phyloP scores from a whole-genome alignment of 2,329 filamentous ascomycete species.

The Hymenoscyphus linearis region DNA sequence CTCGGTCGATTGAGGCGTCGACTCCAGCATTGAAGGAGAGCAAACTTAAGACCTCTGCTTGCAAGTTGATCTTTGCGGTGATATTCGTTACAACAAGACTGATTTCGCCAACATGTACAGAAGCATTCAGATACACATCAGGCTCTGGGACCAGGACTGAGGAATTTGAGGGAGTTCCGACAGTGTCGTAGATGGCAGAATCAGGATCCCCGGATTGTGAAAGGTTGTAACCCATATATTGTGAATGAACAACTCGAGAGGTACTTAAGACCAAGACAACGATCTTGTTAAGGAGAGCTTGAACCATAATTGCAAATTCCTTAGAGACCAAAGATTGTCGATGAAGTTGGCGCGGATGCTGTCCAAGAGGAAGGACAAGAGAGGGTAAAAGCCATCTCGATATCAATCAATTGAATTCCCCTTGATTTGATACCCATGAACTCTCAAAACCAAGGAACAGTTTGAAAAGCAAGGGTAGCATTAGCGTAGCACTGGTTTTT shows the following conservation, averaged over 20 bases:
- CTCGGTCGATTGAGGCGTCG: conserved; percentile 51
- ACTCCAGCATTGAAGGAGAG: conserved; percentile 58
- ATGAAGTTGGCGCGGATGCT: neutral
- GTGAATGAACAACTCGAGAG: conserved; percentile 5
- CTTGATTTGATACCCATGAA: neutral
- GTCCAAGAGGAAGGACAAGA: neutral
- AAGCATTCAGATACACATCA: conserved; percentile 57
- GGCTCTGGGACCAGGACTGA: conserved; percentile 41
- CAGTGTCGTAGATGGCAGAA: conserved; percentile 49
- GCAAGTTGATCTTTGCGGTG: conserved; percentile 55
- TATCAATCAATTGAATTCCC: neutral
- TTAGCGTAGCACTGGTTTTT: neutral
- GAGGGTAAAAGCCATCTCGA: neutral
- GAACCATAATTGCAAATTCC: neutral
- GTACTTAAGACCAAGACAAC: conserved; percentile 9
- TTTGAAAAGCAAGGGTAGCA: neutral
- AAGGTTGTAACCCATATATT: conserved; percentile 51
- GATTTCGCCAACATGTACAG: conserved; percentile 52
- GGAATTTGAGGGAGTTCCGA: conserved; percentile 41
- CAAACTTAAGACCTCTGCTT: conserved; percentile 52
- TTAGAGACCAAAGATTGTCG: neutral
- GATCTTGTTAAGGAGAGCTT: neutral
- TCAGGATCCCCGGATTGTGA: conserved; percentile 45
- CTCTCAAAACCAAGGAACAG: neutral
- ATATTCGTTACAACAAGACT: conserved; percentile 54